Evolutionary conservation across 2,329 filamentous ascomycete genomes (phyloP).

Genomic region (Kalaharituber pfeilii): DNA sequence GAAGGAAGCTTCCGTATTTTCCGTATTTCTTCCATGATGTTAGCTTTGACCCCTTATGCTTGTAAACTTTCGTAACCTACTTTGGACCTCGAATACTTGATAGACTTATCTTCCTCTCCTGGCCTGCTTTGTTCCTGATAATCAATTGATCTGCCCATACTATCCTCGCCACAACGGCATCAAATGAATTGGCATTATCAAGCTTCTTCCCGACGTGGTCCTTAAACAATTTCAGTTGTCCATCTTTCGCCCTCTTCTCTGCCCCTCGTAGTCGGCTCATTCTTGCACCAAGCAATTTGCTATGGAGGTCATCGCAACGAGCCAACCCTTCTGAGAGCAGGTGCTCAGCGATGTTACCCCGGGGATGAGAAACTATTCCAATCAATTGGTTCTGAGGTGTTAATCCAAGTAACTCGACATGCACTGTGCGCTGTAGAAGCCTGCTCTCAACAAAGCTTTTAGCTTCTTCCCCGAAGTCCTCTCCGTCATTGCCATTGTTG

Average conservation of each 20-base stretch:
- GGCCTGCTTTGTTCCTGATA: slow-evolving; percentile 65
- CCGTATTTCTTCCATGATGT: slow-evolving; percentile 12
- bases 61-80: slow-evolving; percentile 4
- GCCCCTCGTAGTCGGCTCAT: slow-evolving; percentile 76
- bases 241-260: slow-evolving; percentile 66
- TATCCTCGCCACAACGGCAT: slow-evolving; percentile 71
- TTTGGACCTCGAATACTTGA: slow-evolving; percentile 77
- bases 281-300: slow-evolving; percentile 69
- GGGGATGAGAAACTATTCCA: slow-evolving; percentile 58
- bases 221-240: slow-evolving; percentile 64
- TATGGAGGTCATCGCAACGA: slow-evolving; percentile 88
- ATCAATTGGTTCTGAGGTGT: slow-evolving; percentile 88
- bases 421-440: slow-evolving; percentile 69
- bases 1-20: slow-evolving; percentile 68
- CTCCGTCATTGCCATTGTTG: slow-evolving; percentile 67
- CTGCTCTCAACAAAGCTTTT: slow-evolving; percentile 72
- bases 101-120: slow-evolving; percentile 76
- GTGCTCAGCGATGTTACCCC: slow-evolving; percentile 84
- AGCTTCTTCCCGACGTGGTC: slow-evolving; percentile 50
- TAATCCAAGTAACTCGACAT: slow-evolving; percentile 65
- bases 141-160: slow-evolving; percentile 79
- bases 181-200: slow-evolving; percentile 40
- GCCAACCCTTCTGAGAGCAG: slow-evolving; percentile 77
- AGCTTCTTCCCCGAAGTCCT: slow-evolving; percentile 80
- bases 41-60: neutral